These are phyloP conservation scores for Cantharellus anzutake DNA, from an alignment of 768 basidiomycete genomes.

Conservation along the genomic window DNA sequence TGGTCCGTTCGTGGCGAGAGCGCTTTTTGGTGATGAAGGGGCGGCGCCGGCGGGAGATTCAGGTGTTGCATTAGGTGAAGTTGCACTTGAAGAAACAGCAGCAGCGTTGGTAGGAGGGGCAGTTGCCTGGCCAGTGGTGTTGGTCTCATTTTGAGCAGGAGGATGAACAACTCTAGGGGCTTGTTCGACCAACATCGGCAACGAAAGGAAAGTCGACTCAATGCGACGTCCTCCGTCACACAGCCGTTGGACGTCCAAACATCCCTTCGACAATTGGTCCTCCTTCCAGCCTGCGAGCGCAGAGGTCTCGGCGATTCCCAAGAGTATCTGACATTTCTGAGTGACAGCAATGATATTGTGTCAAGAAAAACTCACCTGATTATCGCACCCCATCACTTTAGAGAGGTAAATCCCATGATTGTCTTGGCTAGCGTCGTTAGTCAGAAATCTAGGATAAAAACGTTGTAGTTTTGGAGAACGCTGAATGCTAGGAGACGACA, in stretches of 20 bases:
- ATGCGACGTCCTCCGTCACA: slow-evolving; percentile 27
- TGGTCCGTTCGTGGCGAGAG: slow-evolving; percentile 4
- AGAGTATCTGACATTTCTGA: slow-evolving; percentile 17
- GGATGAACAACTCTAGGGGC: background rate
- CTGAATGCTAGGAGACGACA: background rate
- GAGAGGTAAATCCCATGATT: background rate
- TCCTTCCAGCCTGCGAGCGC: slow-evolving; percentile 49
- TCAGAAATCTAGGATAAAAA: background rate
- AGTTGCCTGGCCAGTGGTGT: slow-evolving; percentile 10
- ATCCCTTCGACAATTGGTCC: slow-evolving; percentile 6
- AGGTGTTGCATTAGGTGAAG: slow-evolving; percentile 7
- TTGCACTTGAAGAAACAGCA: background rate
- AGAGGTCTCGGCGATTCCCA: slow-evolving; percentile 60
- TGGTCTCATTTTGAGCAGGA: slow-evolving; percentile 24
- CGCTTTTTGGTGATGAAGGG: slow-evolving; percentile 4
- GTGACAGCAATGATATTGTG: no score
- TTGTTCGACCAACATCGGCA: background rate
- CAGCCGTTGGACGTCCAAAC: slow-evolving; percentile 41
- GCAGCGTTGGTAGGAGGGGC: no score
- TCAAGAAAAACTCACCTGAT: slow-evolving; percentile 26
- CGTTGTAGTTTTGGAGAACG: background rate
- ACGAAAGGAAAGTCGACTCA: slow-evolving; percentile 1
- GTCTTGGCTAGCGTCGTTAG: background rate
- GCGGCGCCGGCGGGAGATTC: slow-evolving; percentile 14
- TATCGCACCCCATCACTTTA: slow-evolving; percentile 62